Evolutionary conservation across 163 green algal species (phyloP), one percentile per base, ranked within the genome.

Genomic region (Chloroidium sp.): DNA sequence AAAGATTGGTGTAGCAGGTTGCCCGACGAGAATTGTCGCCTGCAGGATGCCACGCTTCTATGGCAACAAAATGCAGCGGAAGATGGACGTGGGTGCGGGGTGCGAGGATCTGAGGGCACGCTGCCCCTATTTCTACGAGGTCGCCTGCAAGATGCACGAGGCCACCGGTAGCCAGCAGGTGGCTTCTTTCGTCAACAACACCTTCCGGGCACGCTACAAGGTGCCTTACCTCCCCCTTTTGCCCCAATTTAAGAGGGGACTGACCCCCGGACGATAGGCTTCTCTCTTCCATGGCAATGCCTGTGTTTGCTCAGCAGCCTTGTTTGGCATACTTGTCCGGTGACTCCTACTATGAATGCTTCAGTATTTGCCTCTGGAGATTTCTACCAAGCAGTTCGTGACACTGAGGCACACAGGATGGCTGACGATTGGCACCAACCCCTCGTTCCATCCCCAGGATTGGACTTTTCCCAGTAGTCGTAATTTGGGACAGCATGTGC

Each of bases 121-220:
- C 75, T 88, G 86, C 83, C 84, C 84, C 2, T 84, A 89, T 81
- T 92, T 90, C 83, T 92, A 89, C 81, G 81, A 79, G 4, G 89
- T 90, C 0, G 88, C 84, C 0, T 36, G 67, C 0, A n/a, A 61
- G 74, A 75, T 92, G 62, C 79, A 87, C 69, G 61, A 62, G 3
- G 72, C 79, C 12, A 81, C 74, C 1, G 69, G 74, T 8, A 79
- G 85, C 58, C 81, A 86, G 2, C 76, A 68, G 4, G 85, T 92
- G 59, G 84, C 84, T 0, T 3, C 76, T 14, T 91, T 91, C 62
- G 80, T 88, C 61, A 69, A 80, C 8, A 80, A 79, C 69, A 88
- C 85, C 10, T 88, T 92, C n/a, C 78, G 62, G 57, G 80, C 61
- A 2, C 84, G 88, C 60, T 92, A 92, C 82, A 85, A 88, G 85